Evolutionary conservation across 352 stramenopile species (phyloP).

Genomic region (Phytophthora uliginosa): DNA sequence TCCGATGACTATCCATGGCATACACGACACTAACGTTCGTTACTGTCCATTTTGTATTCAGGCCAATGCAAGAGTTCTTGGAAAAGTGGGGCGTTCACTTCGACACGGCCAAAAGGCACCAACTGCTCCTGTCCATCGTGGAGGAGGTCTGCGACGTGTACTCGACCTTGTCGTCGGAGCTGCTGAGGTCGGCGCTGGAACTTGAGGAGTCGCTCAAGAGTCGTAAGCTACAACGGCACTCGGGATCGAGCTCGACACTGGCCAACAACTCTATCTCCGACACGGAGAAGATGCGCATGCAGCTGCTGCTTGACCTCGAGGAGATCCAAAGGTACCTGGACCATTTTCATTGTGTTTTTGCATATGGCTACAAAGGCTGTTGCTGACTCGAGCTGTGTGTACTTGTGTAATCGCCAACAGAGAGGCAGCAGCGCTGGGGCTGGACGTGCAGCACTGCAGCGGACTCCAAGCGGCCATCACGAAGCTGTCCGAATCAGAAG

Average conservation of each 20-base stretch:
- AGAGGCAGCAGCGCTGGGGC: slow-evolving; percentile 56
- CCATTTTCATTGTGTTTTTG: not conserved
- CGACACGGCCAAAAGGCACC: slow-evolving; percentile 40
- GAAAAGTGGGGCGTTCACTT: slow-evolving; percentile 79
- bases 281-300: slow-evolving; percentile 89
- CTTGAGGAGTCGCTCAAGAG: slow-evolving; percentile 91
- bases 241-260: slow-evolving; percentile 29
- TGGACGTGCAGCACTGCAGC: slow-evolving; percentile 52
- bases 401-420: slow-evolving; percentile 29
- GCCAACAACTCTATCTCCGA: slow-evolving; percentile 61
- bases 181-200: slow-evolving; percentile 82
- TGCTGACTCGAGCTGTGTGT: slow-evolving; percentile 15
- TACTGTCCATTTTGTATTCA: slow-evolving; percentile 22
- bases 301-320: slow-evolving; percentile 81
- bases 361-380: not conserved
- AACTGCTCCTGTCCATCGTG: slow-evolving; percentile 67
- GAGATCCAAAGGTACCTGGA: slow-evolving; percentile 71
- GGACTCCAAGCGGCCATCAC: slow-evolving; percentile 31
- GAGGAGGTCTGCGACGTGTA: slow-evolving; percentile 72
- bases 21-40: slow-evolving; percentile 5
- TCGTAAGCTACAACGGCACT: slow-evolving; percentile 81
- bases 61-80: slow-evolving; percentile 80
- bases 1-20: not conserved
- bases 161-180: slow-evolving; percentile 69
- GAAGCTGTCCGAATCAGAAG: slow-evolving; percentile 39